Evolutionary conservation across 2,329 filamentous ascomycete genomes (phyloP).

Genomic region (Aspergillus hiratsukae): DNA sequence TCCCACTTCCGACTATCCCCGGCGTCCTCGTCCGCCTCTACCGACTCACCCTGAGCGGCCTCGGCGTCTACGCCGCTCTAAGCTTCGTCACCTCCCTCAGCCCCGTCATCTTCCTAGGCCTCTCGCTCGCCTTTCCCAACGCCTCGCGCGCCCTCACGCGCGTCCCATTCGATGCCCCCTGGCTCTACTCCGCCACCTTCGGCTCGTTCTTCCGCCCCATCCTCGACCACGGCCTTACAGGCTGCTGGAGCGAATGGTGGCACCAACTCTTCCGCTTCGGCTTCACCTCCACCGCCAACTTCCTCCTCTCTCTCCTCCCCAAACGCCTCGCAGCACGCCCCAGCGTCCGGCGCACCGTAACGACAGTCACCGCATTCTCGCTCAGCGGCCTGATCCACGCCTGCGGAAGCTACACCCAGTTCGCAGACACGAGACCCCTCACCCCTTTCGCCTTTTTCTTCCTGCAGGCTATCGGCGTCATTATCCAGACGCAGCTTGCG

Average conservation of each 20-base stretch:
- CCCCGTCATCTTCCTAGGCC: constrained; percentile 56
- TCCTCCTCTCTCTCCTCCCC: constrained; percentile 25
- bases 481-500: constrained; percentile 51
- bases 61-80: constrained; percentile 58
- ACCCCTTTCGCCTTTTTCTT: constrained; percentile 64
- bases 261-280: constrained; percentile 81
- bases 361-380: constrained; percentile 28
- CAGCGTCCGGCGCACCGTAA: constrained; percentile 18
- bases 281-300: constrained; percentile 37
- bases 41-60: constrained; percentile 54
- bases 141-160: constrained; percentile 56
- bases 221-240: constrained; percentile 64
- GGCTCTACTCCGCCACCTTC: constrained; percentile 59
- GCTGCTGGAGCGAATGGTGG: constrained; percentile 85
- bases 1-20: constrained; percentile 27
- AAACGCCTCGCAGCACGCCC: constrained; percentile 14
- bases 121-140: constrained; percentile 46
- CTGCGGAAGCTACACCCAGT: constrained; percentile 62
- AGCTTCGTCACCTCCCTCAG: constrained; percentile 56
- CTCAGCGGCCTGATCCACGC: constrained; percentile 57
- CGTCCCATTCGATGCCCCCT: constrained; percentile 57
- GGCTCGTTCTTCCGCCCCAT: constrained; percentile 42
- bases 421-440: constrained; percentile 57
- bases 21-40: constrained; percentile 47
- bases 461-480: constrained; percentile 62